Conservation (phyloP, 306 rosid species). For the Lagenaria siceraria region DNA sequence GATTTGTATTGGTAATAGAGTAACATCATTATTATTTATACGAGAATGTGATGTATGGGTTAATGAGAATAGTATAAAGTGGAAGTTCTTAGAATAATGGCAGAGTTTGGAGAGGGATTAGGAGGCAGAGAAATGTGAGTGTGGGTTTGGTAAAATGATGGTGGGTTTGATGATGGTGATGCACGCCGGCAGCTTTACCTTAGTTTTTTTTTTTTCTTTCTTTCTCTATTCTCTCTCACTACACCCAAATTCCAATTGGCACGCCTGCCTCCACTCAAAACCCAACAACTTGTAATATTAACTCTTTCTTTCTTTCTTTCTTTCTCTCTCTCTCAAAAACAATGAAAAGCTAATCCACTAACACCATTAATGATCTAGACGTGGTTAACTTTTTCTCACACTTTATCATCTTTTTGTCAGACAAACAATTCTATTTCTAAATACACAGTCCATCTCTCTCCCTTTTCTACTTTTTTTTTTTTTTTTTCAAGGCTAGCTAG, state of each 20-base stretch:
- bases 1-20: background rate
- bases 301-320: background rate
- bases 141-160: slow-evolving; percentile 12
- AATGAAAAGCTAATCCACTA: slow-evolving; percentile 74
- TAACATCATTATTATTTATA: too few relatives aligned
- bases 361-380: slow-evolving; percentile 38
- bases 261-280: slow-evolving; percentile 95
- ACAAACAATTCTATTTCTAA: slow-evolving; percentile 25
- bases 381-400: slow-evolving; percentile 49
- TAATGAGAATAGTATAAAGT: too few relatives aligned
- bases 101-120: slow-evolving; percentile 61
- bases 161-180: slow-evolving; percentile 67
- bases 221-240: background rate
- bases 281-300: background rate
- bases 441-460: background rate
- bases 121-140: slow-evolving; percentile 46
- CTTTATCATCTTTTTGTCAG: slow-evolving; percentile 72
- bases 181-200: slow-evolving; percentile 95
- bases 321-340: slow-evolving; percentile 10
- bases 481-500: too few relatives aligned
- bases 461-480: background rate
- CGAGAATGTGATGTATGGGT: too few relatives aligned
- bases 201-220: background rate
- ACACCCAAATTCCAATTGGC: slow-evolving; percentile 40
- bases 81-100: too few relatives aligned